Evolutionary conservation across 2,329 filamentous ascomycete genomes (phyloP), one percentile per base, ranked within the genome.

Genomic region (Trichocomaceae sp.): DNA sequence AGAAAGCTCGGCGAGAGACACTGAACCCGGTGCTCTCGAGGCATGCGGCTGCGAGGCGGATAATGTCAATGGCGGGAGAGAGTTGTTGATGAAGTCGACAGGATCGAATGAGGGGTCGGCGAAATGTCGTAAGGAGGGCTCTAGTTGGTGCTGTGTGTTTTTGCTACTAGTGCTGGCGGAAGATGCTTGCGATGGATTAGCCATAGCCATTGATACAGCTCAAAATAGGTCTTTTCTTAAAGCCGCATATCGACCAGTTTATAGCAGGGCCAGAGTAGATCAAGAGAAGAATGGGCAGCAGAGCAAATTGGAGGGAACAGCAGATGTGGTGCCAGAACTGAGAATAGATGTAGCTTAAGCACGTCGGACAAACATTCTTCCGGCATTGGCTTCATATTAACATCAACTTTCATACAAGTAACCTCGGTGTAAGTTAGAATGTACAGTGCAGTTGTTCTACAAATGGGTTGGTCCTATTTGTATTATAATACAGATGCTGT

Each of bases 21-120:
- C 79, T 52, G 74, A 74, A 59, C 70, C 65, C 64, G 74, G 65
- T 71, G 74, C 65, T 59, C 66, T 63, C n/a, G 69, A 65, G 20
- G 67, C 63, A 60, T 72, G 69, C 13, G 65, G 61, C 50, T 74
- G 67, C 22, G 69, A 66, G 23, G 75, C 73, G 31, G 77, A 72
- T 42, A 80, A 71, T 47, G 77, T 77, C 19, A 95, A 77, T 1
- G 86, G 76, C 4, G 90, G 88, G 0, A 97, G 77, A 0, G 82
- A 81, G 57, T 83, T 77, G 72, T 97, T 97, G 64, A 97, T 83
- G 70, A 90, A 96, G 47, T 87, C 83, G 60, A 86, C 87, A 3
- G 91, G 81, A 69, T 96, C 89, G 72, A 97, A 97, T 45, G 81
- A 77, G 5, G 86, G 78, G 49, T 83, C 78, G 37, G 92, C 78